Evolutionary conservation across 2,329 filamentous ascomycete species (phyloP).

Genomic region (Huntiella abstrusa): DNA sequence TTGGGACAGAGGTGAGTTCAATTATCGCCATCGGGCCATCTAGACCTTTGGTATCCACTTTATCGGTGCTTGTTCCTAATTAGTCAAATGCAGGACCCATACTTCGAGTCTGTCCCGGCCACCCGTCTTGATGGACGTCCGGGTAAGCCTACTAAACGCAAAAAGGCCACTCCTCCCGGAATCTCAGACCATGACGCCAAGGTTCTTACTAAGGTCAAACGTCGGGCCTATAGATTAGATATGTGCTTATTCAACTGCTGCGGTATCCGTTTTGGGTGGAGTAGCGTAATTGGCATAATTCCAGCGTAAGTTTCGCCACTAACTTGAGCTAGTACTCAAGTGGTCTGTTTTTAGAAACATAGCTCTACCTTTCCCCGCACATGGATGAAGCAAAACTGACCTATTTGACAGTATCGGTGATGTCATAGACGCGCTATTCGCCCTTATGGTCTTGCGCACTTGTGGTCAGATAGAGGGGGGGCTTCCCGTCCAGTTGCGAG

Average conservation of each 20-base stretch:
- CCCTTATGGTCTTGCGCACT: conserved; percentile 53
- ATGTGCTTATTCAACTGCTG: conserved; percentile 65
- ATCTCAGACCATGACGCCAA: conserved; percentile 66
- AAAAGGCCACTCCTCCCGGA: conserved; percentile 67
- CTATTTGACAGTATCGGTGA: conserved; percentile 47
- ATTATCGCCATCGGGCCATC: background rate
- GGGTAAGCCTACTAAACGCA: conserved; percentile 62
- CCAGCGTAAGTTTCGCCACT: conserved; percentile 45
- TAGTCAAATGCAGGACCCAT: conserved; percentile 50
- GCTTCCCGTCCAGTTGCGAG: conserved; percentile 39
- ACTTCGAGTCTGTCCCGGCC: conserved; percentile 66
- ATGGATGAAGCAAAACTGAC: background rate
- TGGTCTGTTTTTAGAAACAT: background rate
- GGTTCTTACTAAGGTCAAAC: conserved; percentile 70
- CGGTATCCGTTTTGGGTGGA: conserved; percentile 76
- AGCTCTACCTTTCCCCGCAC: too few species aligned
- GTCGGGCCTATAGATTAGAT: conserved; percentile 70
- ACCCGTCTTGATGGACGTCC: conserved; percentile 47
- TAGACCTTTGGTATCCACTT: background rate
- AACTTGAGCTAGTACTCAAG: too few species aligned
- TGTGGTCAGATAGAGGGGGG: conserved; percentile 61
- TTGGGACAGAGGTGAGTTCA: conserved; percentile 32
- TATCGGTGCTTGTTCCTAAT: background rate
- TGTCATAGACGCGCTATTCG: conserved; percentile 51
- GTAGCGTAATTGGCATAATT: conserved; percentile 65